Base-by-base conservation (phyloP, 768 basidiomycete species). In the Mycena metata region DNA sequence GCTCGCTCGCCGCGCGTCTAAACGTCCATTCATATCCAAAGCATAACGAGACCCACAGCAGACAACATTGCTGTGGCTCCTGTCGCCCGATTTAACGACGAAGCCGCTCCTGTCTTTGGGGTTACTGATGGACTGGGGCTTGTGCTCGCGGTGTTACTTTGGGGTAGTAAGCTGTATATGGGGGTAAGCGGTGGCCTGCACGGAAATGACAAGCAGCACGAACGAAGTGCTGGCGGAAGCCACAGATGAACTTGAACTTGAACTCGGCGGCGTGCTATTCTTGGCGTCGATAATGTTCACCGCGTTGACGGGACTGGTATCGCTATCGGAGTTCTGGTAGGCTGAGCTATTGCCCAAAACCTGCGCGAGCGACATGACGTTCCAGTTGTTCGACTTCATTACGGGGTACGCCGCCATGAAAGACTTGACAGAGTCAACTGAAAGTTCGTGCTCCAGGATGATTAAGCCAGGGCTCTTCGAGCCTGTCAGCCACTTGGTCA, bases 401-500 rank as follows among this genome's bases (percentile, higher is more conserved):
- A 87, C 70, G 4, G 91, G 89, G 76, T 85, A 94, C 10, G 86
- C 85, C 45, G 81, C 79, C 0, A 91, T 88, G 79, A 96, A 96
- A 4, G 88, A 88, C 45, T 82, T 71, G 23, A 95, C 90, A 36
- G 90, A 82, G 69, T 81, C 76, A 41, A 86, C 79, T 36, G 84
- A 85, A 23, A 91, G 80, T 80, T 97, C 96, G 79, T 98, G 96
- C 76, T 97, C 92, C 68, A 98, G 85, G 61, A 94, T 83, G 67
- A 95, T 83, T n/a, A 96, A 85, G 30, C 96, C 96, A 4, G 94
- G 91, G 11, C 78, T 81, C 77, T 95, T 95, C 50, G 92, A 80
- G 36, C 90, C 66, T 1, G 83, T 78, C n/a, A 90, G 77, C 89
- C 90, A 95, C 54, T 80, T 74, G 21, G 82, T 76, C 81, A 95